Evolutionary conservation across 2,329 filamentous ascomycete species (phyloP).

Genomic region (Penicillium aurantiogriseum): DNA sequence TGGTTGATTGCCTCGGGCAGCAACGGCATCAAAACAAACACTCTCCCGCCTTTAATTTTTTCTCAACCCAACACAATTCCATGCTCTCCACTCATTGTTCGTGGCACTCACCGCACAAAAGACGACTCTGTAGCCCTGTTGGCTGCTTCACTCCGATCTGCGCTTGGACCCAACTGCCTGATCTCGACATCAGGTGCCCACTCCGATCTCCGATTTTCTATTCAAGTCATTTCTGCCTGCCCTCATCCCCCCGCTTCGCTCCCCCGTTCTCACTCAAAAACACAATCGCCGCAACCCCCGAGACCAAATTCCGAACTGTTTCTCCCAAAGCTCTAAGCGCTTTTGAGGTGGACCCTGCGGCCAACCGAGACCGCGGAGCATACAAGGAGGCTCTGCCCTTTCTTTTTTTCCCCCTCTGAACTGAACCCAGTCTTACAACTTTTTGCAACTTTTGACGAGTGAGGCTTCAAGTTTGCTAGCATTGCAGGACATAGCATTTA

Average conservation of each 20-base stretch:
- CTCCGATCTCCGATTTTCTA: conserved; percentile 15
- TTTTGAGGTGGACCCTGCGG: conserved; percentile 15
- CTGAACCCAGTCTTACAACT: neutral
- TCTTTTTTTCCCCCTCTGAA: neutral
- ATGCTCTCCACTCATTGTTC: conserved; percentile 7
- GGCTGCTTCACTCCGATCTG: conserved; percentile 13
- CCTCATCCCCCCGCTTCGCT: neutral
- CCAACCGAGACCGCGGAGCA: conserved; percentile 12
- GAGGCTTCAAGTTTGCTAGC: neutral
- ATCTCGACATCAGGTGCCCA: conserved; percentile 29
- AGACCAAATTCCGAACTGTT: conserved; percentile 1
- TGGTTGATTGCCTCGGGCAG: conserved; percentile 23
- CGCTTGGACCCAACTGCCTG: conserved; percentile 28
- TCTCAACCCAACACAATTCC: conserved; percentile 12
- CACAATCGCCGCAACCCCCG: conserved; percentile 4
- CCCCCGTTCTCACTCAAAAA: neutral
- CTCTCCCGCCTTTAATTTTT: conserved; percentile 12
- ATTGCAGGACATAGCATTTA: neutral
- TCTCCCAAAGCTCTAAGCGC: conserved; percentile 11
- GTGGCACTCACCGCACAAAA: conserved; percentile 11
- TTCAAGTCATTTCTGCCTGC: conserved; percentile 3
- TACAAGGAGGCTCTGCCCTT: conserved; percentile 8
- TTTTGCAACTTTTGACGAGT: neutral
- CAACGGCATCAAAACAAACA: conserved; percentile 29
- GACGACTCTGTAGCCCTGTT: neutral